Conservation (phyloP, 129 eudicot species). For the Kitagawia praeruptora region DNA sequence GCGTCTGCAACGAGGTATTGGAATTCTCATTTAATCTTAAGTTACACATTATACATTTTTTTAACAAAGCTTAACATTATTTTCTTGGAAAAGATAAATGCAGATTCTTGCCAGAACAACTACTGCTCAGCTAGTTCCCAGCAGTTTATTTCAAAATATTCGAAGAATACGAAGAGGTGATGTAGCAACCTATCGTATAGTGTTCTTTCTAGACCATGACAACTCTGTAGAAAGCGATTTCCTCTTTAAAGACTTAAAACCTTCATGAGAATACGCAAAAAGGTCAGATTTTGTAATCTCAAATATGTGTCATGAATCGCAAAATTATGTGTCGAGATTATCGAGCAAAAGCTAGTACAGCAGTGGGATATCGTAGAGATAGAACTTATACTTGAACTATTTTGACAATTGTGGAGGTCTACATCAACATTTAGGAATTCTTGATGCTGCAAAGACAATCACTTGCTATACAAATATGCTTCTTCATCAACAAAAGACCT, state of each 20-base stretch:
- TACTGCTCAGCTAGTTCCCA: slow-evolving; percentile 20
- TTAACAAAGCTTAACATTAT: slow-evolving; percentile 19
- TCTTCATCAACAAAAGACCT: neutral
- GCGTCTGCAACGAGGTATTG: slow-evolving; percentile 32
- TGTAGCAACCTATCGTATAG: slow-evolving; percentile 32
- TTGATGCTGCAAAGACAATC: neutral
- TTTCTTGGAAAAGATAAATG: slow-evolving; percentile 5
- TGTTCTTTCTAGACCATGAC: slow-evolving; percentile 38
- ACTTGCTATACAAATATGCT: neutral
- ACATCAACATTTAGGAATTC: neutral
- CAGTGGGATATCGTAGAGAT: neutral
- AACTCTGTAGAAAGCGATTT: slow-evolving; percentile 31
- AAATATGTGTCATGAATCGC: neutral
- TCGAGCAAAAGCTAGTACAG: neutral
- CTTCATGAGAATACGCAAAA: slow-evolving; percentile 4
- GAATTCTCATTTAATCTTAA: slow-evolving; percentile 26
- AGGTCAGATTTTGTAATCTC: slow-evolving; percentile 30
- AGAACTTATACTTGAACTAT: neutral
- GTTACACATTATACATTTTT: neutral
- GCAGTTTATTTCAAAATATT: slow-evolving; percentile 11
- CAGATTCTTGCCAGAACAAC: slow-evolving; percentile 29
- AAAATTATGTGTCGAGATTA: neutral
- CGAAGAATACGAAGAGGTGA: slow-evolving; percentile 29
- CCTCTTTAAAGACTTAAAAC: slow-evolving; percentile 20
- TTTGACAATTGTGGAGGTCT: neutral